These are phyloP conservation scores for Kalmusia sp. DNA, from an alignment of 2,329 filamentous ascomycete genomes.

Conservation along the genomic window DNA sequence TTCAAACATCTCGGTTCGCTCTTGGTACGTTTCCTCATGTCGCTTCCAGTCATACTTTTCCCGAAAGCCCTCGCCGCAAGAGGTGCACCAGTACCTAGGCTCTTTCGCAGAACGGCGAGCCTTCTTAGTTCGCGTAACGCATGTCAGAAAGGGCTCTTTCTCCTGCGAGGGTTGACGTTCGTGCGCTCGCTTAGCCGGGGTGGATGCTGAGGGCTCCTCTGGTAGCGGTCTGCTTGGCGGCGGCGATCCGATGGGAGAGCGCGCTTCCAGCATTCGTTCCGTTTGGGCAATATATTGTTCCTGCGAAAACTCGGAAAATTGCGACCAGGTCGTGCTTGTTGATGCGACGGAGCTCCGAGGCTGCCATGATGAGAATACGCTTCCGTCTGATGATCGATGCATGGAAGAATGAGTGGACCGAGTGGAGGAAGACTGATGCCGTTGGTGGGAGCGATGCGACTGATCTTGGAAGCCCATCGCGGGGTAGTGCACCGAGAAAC, in stretches of 20 bases:
- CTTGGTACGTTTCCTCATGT: slow-evolving; percentile 72
- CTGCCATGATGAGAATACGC: slow-evolving; percentile 25
- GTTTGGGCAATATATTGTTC: slow-evolving; percentile 21
- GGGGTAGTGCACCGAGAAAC: slow-evolving; percentile 16
- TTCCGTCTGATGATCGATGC: slow-evolving; percentile 24
- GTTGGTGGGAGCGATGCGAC: slow-evolving; percentile 15
- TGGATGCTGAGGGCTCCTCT: slow-evolving; percentile 6
- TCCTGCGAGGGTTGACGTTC: slow-evolving; percentile 17
- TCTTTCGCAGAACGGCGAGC: slow-evolving; percentile 25
- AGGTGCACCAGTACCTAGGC: slow-evolving; percentile 48
- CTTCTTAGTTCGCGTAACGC: slow-evolving; percentile 32
- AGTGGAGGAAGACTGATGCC: slow-evolving; percentile 27
- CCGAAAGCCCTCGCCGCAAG: slow-evolving; percentile 66
- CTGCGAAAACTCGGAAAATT: slow-evolving; percentile 18
- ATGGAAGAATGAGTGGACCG: slow-evolving; percentile 25
- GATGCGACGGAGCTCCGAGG: slow-evolving; percentile 30
- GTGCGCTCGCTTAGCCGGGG: slow-evolving; percentile 10
- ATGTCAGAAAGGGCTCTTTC: slow-evolving; percentile 37
- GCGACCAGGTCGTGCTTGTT: slow-evolving; percentile 28
- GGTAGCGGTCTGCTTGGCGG: too few relatives aligned
- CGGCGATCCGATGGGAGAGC: slow-evolving; percentile 5
- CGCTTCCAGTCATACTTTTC: slow-evolving; percentile 73
- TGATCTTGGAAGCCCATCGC: slow-evolving; percentile 4
- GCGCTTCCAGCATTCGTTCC: slow-evolving; percentile 12
- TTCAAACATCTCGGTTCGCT: slow-evolving; percentile 68